Base-by-base conservation (phyloP, 306 rosid species). In the Boehmeria nivea region DNA sequence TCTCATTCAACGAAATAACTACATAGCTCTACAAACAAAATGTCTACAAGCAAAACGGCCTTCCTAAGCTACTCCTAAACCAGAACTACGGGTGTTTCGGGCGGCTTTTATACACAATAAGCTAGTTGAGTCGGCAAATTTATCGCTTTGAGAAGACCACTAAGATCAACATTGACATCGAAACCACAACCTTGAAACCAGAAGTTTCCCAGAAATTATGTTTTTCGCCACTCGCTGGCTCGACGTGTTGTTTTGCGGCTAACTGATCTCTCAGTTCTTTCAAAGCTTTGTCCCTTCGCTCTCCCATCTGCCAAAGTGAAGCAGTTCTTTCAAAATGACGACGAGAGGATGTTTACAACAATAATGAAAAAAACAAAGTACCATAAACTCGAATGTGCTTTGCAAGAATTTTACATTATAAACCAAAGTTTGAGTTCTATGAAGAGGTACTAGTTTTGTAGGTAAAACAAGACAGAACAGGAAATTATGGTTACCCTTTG, bases 131-230 rank as follows among this genome's bases (percentile, higher is more conserved):
- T 20, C 51, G 51, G 45, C n/a, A 59, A 34, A 27, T 78, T 26
- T 20, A 87, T 60, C 94, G 80, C 79, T 86, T 93, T 22, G 99
- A 88, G 63, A 88, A 81, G 27, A 76, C 87, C 25, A 88, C 88
- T 74, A 93, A 68, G 38, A 85, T 39, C 67, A 88, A 62, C 99
- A 93, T 93, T 16, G 99, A 93, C 95, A 88, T 59, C 28, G 99
- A 93, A 50, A 68, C 81, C 21, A 76, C 80, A 0, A 88, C 33
- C 77, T 93, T 93, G 80, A 93, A 93, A 18, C 96, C 94, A 8
- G 88, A 73, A 42, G 65, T 65, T 68, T 88, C 99, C 99, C 96
- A 93, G 74, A 93, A 77, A 49, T 79, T 88, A 23, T 76, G 95
- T 47, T 67, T 85, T 57, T 81, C 86, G 1, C 71, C 60, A 22